Base-by-base conservation (phyloP, 768 basidiomycete genomes). In the Hortiboletus flavorubellus region DNA sequence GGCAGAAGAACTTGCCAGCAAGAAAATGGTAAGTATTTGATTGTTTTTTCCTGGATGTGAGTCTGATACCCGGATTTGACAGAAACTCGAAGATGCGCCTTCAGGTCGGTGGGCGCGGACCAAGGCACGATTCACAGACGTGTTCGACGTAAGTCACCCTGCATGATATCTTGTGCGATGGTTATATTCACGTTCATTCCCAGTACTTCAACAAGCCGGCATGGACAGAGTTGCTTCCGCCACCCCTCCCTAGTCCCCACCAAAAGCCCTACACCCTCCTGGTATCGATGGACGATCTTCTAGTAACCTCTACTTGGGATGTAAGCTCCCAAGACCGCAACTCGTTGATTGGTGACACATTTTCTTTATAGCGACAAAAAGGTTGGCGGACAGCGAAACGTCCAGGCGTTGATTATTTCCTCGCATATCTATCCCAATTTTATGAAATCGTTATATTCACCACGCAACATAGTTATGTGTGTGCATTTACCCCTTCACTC, bases 301-400 rank as follows among this genome's bases (percentile, higher is more conserved):
- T 98, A 35, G 81, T 98, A 18, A 87, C 89, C 11, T 94, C 92
- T 11, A 88, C 86, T 5, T 99, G 97, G 97, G 93, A 97, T 79
- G 95, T 97, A 67, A 70, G 94, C 85, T 21, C 5, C 18, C 15
- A 40, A 16, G 14, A 23, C 50, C 29, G 15, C 23, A 8, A 29
- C 45, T 31, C 1, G 29, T 5, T 23, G 15, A 6, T 12, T 5
- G 0, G 38, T 11, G 9, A 33, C 43, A 34, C 41, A 46, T 23
- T n/a, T 6, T 42, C n/a, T 18, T 35, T 12, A 34, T 56, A 97
- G 93, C 85, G 95, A 51, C 83, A 91, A 74, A 80, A 91, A 64
- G 97, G 97, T 49, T 99, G 97, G 96, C 80, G 93, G 60, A 98
- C 96, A 4, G 96, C 95, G 6, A 99, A 98, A 74, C 85, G 97